Evolutionary conservation across 768 basidiomycete species (phyloP), one percentile per base, ranked within the genome.

Genomic region (Auricularia sp.): DNA sequence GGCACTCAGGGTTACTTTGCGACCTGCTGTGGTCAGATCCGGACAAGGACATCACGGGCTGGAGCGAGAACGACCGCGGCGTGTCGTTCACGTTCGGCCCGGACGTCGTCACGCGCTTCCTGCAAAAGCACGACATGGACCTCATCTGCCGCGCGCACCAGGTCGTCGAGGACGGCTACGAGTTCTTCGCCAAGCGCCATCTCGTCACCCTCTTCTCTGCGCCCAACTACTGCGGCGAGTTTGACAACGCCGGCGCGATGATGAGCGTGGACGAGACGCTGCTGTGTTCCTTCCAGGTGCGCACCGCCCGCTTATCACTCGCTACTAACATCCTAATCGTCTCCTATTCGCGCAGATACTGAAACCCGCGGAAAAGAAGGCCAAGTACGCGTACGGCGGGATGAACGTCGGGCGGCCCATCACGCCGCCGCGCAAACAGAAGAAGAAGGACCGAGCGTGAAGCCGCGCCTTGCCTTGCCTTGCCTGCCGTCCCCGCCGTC

Each of bases 101-200:
- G 29, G 96, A 98, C 73, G 96, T 99, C 61, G 96, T 99, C 62
- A 93, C 93, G 70, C 85, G 96, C 71, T 99, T 99, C 84, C 80
- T 99, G 72, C 95, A 97, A 83, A 98, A 98, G 77, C 96, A 99
- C 74, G 96, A 99, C 77, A 97, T 98, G 96, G 96, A 98, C 76
- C 80, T 98, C 73, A 98, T 98, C 73, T 98, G 96, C 79, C 84
- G 96, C 77, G 96, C 94, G 74, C 96, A 98, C 82, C 56, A 59
- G 56, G 96, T 98, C 75, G 96, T 98, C 63, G 96, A 98, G 75
- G 96, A 98, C 69, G 96, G 96, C 47, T 98, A 98, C 76, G 96
- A 98, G 75, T 98, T 98, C 78, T 98, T 98, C 72, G 95, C 95
- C 56, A 98, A 98, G 78, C 83, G 96, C 69, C 94, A 96, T 79